Base-by-base conservation (phyloP, 805 yeast species). In the Nadsonia fulvescens region DNA sequence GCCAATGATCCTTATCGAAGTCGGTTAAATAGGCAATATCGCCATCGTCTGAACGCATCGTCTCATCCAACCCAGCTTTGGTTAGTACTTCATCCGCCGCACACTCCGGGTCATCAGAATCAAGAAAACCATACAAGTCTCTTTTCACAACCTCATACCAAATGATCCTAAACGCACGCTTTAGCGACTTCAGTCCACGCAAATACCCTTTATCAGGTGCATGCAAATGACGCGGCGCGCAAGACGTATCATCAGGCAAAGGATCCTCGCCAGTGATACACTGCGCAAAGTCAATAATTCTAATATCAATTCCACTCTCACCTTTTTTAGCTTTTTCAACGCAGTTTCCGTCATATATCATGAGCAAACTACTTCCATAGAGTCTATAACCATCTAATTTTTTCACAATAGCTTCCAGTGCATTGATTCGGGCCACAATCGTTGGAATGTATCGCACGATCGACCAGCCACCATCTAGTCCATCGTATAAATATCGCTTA, bases 271-370 rank as follows among this genome's bases (percentile, higher is more conserved):
- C 68, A 16, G 81, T 75, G 9, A 81, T 73, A 42, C 92, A 76
- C 44, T 83, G 93, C 1, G 96, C 96, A 59, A 89, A 89, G 52
- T 89, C 99, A 38, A 89, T 89, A 29, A 91, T 63, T 35, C 82
- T 67, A n/a, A 82, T 68, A 25, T 30, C 27, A 13, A 38, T 37
- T 16, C 30, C 25, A 16, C 24, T 23, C 16, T 42, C 29, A 13
- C 44, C 38, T 20, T 37, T 37, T n/a, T 32, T 37, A 12, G 22
- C 28, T 13, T 30, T 18, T 18, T 21, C 25, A 12, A 33, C 21
- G 11, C 37, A 42, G 3, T 31, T 38, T 6, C 77, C 86, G 11
- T 37, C 32, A 48, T 86, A 86, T 71, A 89, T 79, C 37, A 89
- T 57, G 37, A 89, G 56, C 31, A 89, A 56, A 5, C 92, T 75